A percentile compares a stretch with the other conserved stretches of the same genome.
These are phyloP conservation scores for Xylariales sp. DNA, from an alignment of 2,329 filamentous ascomycete species.

Conservation along the genomic window DNA sequence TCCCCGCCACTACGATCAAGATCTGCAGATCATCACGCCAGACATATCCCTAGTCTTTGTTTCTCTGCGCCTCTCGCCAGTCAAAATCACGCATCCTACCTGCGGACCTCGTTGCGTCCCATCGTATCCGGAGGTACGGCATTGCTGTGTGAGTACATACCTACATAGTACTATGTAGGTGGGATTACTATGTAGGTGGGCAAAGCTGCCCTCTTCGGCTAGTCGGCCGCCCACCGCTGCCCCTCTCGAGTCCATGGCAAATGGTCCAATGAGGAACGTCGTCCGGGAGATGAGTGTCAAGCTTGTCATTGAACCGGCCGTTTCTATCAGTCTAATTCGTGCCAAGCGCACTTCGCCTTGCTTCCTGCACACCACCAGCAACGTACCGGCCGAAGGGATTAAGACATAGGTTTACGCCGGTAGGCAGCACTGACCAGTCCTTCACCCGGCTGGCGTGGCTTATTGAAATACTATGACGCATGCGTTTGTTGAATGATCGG, in stretches of 20 bases:
- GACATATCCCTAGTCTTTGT: too few species aligned
- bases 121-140: too few species aligned
- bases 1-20: not conserved
- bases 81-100: too few species aligned
- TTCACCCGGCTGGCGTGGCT: conserved; percentile 5
- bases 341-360: not conserved
- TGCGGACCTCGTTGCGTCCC: too few species aligned
- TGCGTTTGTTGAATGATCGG: conserved; percentile 10
- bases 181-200: too few species aligned
- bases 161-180: too few species aligned
- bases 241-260: not conserved
- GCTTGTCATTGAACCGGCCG: not conserved
- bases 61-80: too few species aligned
- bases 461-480: conserved; percentile 22
- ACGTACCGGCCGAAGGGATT: conserved; percentile 16
- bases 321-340: not conserved
- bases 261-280: conserved; percentile 2
- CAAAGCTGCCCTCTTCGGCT: too few species aligned
- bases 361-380: conserved; percentile 8
- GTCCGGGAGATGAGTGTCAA: not conserved
- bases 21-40: conserved; percentile 2
- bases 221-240: not conserved
- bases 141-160: too few species aligned
- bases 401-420: too few species aligned
- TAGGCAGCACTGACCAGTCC: too few species aligned